These are phyloP conservation scores for Hyaloscypha finlandica DNA, from an alignment of 495 filamentous ascomycete genomes.

Conservation along the genomic window DNA sequence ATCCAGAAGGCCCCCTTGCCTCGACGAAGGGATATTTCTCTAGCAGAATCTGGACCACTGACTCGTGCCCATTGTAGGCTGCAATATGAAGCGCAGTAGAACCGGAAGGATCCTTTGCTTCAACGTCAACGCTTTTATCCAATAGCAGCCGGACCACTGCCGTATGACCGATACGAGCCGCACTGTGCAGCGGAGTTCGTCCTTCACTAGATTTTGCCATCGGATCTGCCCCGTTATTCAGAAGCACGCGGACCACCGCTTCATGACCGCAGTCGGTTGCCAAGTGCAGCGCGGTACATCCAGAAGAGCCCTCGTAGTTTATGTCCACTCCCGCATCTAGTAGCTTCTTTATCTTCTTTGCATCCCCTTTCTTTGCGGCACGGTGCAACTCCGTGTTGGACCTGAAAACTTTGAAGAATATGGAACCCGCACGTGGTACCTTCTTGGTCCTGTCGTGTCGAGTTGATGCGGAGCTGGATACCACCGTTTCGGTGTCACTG, in stretches of 20 bases:
- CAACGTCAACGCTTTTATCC: slow-evolving; percentile 18
- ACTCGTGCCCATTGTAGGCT: slow-evolving; percentile 23
- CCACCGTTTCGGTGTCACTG: slow-evolving; percentile 8
- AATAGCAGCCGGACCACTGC: slow-evolving; percentile 21
- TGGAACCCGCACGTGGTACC: slow-evolving; percentile 5
- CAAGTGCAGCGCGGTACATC: slow-evolving; percentile 37
- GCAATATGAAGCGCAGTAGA: slow-evolving; percentile 40
- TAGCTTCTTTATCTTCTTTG: slow-evolving; percentile 13
- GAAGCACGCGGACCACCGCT: slow-evolving; percentile 30
- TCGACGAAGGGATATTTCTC: slow-evolving; percentile 31
- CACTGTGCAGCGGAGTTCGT: slow-evolving; percentile 20
- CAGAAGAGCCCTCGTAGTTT: slow-evolving; percentile 17
- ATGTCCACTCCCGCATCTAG: slow-evolving; percentile 18
- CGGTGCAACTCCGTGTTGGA: slow-evolving; percentile 20
- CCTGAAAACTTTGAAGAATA: slow-evolving; percentile 20
- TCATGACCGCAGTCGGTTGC: slow-evolving; percentile 30
- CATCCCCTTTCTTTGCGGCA: slow-evolving; percentile 19
- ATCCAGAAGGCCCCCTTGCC: slow-evolving; percentile 10
- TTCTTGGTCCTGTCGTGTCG: slow-evolving; percentile 12
- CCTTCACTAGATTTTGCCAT: slow-evolving; percentile 12
- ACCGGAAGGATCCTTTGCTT: slow-evolving; percentile 15
- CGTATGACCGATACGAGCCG: slow-evolving; percentile 13
- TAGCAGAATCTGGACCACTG: slow-evolving; percentile 32
- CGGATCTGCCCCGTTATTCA: slow-evolving; percentile 22
- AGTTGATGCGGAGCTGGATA: slow-evolving; percentile 2